Evolutionary conservation across 2,329 filamentous ascomycete species (phyloP).

Genomic region (Neofusicoccum sp.): DNA sequence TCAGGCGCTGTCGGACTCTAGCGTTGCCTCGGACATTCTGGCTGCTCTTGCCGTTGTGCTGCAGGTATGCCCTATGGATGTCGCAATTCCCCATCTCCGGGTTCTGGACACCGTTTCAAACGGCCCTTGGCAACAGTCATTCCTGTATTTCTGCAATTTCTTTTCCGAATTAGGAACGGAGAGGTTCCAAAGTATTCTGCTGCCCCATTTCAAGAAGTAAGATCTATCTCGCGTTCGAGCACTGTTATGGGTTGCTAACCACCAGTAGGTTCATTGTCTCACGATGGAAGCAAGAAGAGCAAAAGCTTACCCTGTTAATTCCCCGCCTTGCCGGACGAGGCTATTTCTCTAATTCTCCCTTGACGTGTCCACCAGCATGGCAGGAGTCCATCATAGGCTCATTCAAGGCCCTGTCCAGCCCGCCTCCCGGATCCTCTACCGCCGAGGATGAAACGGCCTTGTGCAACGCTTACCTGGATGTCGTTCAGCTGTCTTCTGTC

Average conservation of each 20-base stretch:
- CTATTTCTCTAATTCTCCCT: slow-evolving; percentile 1
- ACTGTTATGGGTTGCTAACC: too few species aligned
- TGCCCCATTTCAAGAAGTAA: slow-evolving; percentile 77
- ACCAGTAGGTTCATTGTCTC: slow-evolving; percentile 64
- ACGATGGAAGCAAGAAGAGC: slow-evolving; percentile 32
- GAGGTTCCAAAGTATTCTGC: slow-evolving; percentile 74
- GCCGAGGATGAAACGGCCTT: slow-evolving; percentile 23
- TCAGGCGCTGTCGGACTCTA: slow-evolving; percentile 10
- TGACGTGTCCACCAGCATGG: slow-evolving; percentile 29
- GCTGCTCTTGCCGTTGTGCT: slow-evolving; percentile 62
- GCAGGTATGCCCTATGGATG: slow-evolving; percentile 75
- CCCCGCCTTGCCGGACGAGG: slow-evolving; percentile 25
- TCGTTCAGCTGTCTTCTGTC: slow-evolving; percentile 26
- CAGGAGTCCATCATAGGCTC: slow-evolving; percentile 58
- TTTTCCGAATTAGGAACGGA: slow-evolving; percentile 71
- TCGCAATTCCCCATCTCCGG: slow-evolving; percentile 68
- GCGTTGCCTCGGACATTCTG: slow-evolving; percentile 35
- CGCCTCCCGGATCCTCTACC: not conserved
- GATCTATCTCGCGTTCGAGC: not conserved
- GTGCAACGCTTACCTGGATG: slow-evolving; percentile 33
- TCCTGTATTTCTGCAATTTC: slow-evolving; percentile 81
- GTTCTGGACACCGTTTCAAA: slow-evolving; percentile 64
- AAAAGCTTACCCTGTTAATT: slow-evolving; percentile 32
- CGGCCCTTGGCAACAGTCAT: slow-evolving; percentile 67
- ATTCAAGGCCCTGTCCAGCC: slow-evolving; percentile 56